Conservation (phyloP, 192 early-diverging fungal species). For the Backusella australiensis region DNA sequence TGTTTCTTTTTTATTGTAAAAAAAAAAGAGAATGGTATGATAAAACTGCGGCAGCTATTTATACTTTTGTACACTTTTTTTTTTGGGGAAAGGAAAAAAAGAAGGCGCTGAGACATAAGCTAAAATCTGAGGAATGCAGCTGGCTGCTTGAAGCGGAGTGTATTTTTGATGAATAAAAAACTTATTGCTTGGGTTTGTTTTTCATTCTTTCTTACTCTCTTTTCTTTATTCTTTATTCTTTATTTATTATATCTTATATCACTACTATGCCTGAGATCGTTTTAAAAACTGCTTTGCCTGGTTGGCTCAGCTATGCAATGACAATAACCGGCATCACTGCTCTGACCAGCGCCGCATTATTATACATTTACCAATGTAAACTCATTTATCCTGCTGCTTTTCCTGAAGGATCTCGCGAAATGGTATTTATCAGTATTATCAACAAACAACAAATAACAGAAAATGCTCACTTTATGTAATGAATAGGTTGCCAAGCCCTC, state of each 20-base stretch:
- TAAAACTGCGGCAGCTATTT: too few relatives aligned
- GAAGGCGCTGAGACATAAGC: neutral
- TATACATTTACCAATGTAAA: constrained; percentile 74
- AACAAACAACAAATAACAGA: neutral
- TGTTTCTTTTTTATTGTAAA: neutral
- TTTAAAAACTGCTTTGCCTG: constrained; percentile 33
- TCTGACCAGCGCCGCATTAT: constrained; percentile 43
- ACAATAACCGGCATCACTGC: constrained; percentile 44
- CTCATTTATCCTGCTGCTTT: constrained; percentile 73
- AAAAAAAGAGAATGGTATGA: neutral
- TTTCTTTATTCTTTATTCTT: neutral
- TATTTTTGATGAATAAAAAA: neutral
- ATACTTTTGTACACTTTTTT: too few relatives aligned
- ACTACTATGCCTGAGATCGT: constrained; percentile 1
- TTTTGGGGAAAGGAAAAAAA: too few relatives aligned
- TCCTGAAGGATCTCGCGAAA: constrained; percentile 51
- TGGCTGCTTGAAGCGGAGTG: neutral
- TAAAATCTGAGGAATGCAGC: neutral
- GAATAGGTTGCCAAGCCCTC: constrained; percentile 68
- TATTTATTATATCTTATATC: neutral
- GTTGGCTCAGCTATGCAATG: constrained; percentile 46
- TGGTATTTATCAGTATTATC: constrained; percentile 23
- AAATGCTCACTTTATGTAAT: neutral
- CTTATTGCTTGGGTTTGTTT: neutral
- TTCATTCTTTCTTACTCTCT: neutral